Percentiles rank a stretch among this genome's conserved stretches.
Conservation (phyloP, 2,329 filamentous ascomycete species). For the Colletotrichum cereale region DNA sequence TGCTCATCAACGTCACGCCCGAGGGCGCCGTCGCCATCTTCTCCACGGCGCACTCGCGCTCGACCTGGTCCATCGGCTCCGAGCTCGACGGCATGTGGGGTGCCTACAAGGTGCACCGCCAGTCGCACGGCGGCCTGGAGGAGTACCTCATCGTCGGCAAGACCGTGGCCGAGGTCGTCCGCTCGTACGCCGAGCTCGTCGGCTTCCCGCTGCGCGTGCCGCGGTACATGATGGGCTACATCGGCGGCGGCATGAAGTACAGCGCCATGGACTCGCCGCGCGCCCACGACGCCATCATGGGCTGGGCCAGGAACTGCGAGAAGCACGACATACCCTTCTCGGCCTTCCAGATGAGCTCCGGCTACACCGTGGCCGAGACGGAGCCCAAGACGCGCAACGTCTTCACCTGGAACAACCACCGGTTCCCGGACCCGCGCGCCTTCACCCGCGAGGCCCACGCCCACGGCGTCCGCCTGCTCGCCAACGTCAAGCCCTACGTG, state of each 20-base stretch:
- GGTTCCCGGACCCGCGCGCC: constrained; percentile 75
- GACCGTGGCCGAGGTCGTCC: constrained; percentile 75
- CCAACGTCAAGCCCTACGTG: constrained; percentile 81
- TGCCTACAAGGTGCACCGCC: constrained; percentile 79
- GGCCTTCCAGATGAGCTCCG: constrained; percentile 79
- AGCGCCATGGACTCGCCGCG: constrained; percentile 62
- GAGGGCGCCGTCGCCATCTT: constrained; percentile 75
- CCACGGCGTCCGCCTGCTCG: constrained; percentile 75
- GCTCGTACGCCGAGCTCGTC: constrained; percentile 74
- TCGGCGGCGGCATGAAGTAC: constrained; percentile 73
- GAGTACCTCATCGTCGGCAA: constrained; percentile 77
- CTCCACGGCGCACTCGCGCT: constrained; percentile 74
- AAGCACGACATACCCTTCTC: constrained; percentile 77
- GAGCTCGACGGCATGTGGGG: constrained; percentile 85
- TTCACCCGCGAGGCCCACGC: constrained; percentile 73
- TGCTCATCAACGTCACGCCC: constrained; percentile 76
- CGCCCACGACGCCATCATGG: constrained; percentile 70
- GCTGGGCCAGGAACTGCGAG: constrained; percentile 71
- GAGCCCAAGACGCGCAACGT: constrained; percentile 79
- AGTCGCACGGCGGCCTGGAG: constrained; percentile 79
- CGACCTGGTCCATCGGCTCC: constrained; percentile 74
- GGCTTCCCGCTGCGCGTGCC: constrained; percentile 77
- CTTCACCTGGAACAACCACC: constrained; percentile 77
- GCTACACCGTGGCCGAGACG: constrained; percentile 76
- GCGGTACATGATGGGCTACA: constrained; percentile 79